Percentiles rank a stretch among this genome's conserved stretches.
These are phyloP conservation scores for Solanum virginianum DNA, from an alignment of 257 asterid genomes.

Conservation along the genomic window DNA sequence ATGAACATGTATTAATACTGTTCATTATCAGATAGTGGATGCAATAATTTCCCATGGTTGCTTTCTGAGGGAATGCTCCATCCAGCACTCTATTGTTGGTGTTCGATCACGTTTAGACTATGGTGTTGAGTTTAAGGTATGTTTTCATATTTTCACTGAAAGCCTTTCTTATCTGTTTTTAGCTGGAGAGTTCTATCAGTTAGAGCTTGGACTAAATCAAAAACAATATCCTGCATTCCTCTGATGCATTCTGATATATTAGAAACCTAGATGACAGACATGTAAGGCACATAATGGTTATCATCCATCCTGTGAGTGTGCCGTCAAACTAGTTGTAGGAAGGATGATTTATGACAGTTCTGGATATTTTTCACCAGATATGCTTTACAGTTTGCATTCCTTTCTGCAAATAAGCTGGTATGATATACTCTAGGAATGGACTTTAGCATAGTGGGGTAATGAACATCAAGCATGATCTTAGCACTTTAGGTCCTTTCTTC, in stretches of 20 bases:
- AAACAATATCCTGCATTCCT: not conserved
- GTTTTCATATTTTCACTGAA: not conserved
- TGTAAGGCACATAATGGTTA: not conserved
- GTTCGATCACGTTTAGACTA: constrained; percentile 72
- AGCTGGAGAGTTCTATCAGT: not conserved
- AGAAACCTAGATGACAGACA: not conserved
- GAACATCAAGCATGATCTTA: not conserved
- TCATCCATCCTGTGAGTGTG: not conserved
- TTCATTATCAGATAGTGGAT: constrained; percentile 53
- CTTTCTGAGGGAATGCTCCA: constrained; percentile 63
- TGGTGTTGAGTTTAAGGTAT: constrained; percentile 78
- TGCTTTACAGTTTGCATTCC: not conserved
- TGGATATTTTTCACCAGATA: not conserved
- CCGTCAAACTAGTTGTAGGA: not conserved
- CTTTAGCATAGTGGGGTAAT: not conserved
- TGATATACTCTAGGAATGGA: not conserved
- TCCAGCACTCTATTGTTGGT: constrained; percentile 85
- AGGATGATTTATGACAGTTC: not conserved
- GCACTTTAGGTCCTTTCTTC: not conserved
- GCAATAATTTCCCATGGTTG: constrained; percentile 93
- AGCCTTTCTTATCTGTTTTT: not conserved
- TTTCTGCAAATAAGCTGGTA: not conserved
- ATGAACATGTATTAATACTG: not conserved
- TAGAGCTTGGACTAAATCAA: not conserved
- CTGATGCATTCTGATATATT: not conserved